A percentile compares a stretch with the other conserved stretches of the same genome.
Conservation (phyloP, 176 grass and related monocot species). For the Puya raimondii region DNA sequence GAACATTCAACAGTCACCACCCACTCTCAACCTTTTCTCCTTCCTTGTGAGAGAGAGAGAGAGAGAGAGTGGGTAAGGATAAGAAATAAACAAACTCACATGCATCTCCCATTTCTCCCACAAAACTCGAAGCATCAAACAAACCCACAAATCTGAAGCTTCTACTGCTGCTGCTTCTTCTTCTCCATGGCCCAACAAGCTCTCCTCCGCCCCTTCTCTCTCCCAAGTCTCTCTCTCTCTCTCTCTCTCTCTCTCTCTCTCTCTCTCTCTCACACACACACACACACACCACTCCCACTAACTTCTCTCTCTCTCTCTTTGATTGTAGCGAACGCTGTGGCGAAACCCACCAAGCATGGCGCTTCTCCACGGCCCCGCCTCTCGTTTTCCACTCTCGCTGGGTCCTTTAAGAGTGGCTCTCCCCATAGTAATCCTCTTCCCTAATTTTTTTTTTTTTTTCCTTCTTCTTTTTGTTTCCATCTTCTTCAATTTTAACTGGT, state of each 20-base stretch:
- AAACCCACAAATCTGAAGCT: too few relatives aligned
- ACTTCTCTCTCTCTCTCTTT: background rate
- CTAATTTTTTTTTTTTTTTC: background rate
- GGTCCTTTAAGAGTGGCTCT: slow-evolving; percentile 29
- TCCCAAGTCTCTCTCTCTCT: background rate
- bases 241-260: background rate
- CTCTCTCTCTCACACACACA: background rate
- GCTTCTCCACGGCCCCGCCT: background rate
- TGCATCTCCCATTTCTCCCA: too few relatives aligned
- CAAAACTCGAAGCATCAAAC: too few relatives aligned
- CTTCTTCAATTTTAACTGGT: background rate
- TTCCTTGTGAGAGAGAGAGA: too few relatives aligned
- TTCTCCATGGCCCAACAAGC: background rate
- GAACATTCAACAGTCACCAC: too few relatives aligned
- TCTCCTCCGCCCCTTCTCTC: background rate
- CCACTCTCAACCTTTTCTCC: too few relatives aligned
- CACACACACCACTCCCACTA: too few relatives aligned
- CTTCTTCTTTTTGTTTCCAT: background rate
- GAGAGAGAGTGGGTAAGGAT: too few relatives aligned
- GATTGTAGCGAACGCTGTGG: background rate
- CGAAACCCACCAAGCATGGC: background rate
- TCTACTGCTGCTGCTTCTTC: background rate
- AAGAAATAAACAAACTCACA: too few relatives aligned
- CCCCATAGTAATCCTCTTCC: slow-evolving; percentile 6
- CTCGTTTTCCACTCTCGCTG: slow-evolving; percentile 13